phyloP scores from a whole-genome alignment of 768 basidiomycete species.

The Suillus occidentalis region DNA sequence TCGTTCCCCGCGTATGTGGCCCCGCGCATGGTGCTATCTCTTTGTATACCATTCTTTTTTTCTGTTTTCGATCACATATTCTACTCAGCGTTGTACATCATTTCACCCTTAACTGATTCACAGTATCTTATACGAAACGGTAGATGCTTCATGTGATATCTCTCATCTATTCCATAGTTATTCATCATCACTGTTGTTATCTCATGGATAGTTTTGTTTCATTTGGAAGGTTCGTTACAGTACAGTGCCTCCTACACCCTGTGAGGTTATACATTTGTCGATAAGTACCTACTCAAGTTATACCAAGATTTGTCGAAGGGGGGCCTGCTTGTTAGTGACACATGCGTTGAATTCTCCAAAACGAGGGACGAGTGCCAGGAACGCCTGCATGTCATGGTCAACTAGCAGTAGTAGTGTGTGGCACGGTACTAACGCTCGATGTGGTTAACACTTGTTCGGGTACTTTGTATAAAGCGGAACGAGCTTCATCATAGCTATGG shows the following conservation, averaged over 20 bases:
- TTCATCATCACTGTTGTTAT: conserved; percentile 8
- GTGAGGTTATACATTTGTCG: not conserved
- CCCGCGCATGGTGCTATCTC: conserved; percentile 12
- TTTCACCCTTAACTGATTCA: conserved; percentile 15
- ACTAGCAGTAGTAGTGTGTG: not conserved
- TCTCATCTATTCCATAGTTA: conserved; percentile 2
- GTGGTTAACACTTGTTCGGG: not conserved
- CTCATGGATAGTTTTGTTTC: conserved; percentile 2
- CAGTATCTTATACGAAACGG: conserved; percentile 20
- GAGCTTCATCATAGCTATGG: not conserved
- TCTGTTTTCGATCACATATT: conserved; percentile 14
- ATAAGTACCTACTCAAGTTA: not conserved
- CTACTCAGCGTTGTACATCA: conserved; percentile 10
- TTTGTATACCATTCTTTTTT: conserved; percentile 28
- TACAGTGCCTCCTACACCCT: not conserved
- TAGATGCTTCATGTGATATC: conserved; percentile 20
- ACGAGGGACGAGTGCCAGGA: too few relatives aligned
- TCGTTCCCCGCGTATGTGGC: conserved; percentile 3
- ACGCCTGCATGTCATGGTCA: too few relatives aligned
- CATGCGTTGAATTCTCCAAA: too few relatives aligned
- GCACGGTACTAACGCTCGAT: not conserved
- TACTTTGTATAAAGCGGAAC: not conserved
- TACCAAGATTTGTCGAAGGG: not conserved
- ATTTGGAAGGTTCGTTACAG: not conserved
- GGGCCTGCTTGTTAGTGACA: not conserved